Base-by-base conservation (phyloP, 306 rosid species). In the Cucurbita ficifolia region DNA sequence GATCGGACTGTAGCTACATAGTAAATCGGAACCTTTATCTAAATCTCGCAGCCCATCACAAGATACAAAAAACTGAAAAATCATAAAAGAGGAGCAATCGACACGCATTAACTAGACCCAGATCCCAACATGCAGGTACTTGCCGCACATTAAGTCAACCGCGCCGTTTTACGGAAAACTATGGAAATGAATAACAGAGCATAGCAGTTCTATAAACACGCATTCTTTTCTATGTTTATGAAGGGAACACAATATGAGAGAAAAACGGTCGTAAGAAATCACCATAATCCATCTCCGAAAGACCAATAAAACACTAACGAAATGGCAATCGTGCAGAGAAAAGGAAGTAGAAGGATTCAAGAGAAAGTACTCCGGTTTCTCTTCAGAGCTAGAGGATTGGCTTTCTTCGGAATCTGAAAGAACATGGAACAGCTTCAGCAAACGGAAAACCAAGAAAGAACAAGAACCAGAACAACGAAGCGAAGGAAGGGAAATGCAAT, bases 341-440 rank as follows among this genome's bases (percentile, higher is more conserved):
- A 42, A 21, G 70, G 22, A 54, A 67, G 42, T 29, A 83, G 63
- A 55, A 54, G 74, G 49, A 49, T 22, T 58, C 18, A 75, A 17
- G 74, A 57, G 35, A 48, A 82, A 70, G 78, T 88, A 93, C 98
- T 87, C 90, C 4, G 96, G 84, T 50, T 79, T 88, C 60, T 79
- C 92, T 65, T 83, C 86, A 64, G 88, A 72, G 74, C 61, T 84
- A 57, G 90, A 88, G 81, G 91, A 87, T 57, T 87, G 88, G 79
- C 85, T 76, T 55, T 75, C 94, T 74, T 84, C 94, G 62, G 88
- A 90, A 93, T 90, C 98, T 93, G 96, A 67, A 76, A 79, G 65
- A 10, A 72, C 14, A 77, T 14, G 52, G 57, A 76, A 51, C 40
- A 82, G 60, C 82, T 82, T 85, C 77, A 87, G 79, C 73, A 49